phyloP scores from a whole-genome alignment of 768 basidiomycete species.

The Psilocybe cyanescens region DNA sequence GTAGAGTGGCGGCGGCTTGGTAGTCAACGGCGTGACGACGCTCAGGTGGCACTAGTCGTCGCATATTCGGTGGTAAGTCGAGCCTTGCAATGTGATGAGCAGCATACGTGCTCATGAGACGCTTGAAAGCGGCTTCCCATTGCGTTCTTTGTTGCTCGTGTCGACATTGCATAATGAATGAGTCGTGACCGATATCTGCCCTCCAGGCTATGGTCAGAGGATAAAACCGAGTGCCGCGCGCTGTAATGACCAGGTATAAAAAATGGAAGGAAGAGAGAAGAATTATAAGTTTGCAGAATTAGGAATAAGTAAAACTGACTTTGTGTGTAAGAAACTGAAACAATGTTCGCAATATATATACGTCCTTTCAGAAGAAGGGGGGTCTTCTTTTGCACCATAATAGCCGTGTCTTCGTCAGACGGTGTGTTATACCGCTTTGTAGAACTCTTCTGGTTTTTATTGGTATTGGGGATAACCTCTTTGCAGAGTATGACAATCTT shows the following conservation, averaged over 20 bases:
- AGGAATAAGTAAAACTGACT: not conserved
- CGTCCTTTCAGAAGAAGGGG: constrained; percentile 1
- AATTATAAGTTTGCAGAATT: not conserved
- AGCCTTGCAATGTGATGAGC: not conserved
- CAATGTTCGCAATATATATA: not conserved
- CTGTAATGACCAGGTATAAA: too few species aligned
- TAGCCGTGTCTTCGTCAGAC: not conserved
- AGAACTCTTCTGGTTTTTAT: too few species aligned
- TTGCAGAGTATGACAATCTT: not conserved
- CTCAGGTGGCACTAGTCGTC: not conserved
- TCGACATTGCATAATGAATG: not conserved
- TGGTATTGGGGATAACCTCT: not conserved
- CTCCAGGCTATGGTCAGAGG: not conserved
- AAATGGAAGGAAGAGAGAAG: not conserved
- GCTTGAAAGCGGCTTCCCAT: not conserved
- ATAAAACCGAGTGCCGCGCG: not conserved
- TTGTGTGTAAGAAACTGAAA: not conserved
- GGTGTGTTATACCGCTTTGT: not conserved
- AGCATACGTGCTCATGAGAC: not conserved
- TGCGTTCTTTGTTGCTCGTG: not conserved
- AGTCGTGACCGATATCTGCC: not conserved
- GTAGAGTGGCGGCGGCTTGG: not conserved
- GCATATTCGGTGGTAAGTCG: not conserved
- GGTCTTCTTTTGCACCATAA: not conserved
- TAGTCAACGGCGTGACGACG: not conserved